Evolutionary conservation across 2,329 filamentous ascomycete genomes (phyloP), one percentile per base, ranked within the genome.

Genomic region (Colletotrichum australisinense): DNA sequence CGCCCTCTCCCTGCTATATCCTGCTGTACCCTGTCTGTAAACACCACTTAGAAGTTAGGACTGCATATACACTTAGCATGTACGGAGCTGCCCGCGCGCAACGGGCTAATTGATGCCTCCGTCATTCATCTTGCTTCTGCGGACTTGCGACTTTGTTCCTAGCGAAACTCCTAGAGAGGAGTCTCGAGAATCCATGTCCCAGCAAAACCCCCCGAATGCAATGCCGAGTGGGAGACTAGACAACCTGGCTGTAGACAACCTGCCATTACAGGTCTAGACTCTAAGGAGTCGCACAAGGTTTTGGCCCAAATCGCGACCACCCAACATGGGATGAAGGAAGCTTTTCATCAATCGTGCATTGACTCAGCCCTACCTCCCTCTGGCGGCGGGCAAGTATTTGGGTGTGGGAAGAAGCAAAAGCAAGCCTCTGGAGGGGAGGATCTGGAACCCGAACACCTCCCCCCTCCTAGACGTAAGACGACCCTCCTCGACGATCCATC

Each of bases 81-180:
- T 24, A 22, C 46, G 69, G 69, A 26, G 58, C 22, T 28, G 55
- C 35, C 55, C 55, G 55, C 55, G 67, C 70, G 60, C 67, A n/a
- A 22, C 70, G 70, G 70, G n/a, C 26, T 42, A 66, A 73, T 62
- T 70, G 60, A 73, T 64, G 14, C 32, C 68, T 57, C 70, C 70
- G 70, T 70, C 60, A 58, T 28, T 32, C 28, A 14, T n/a, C 22
- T 49, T 14, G 53, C 53, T 56, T n/a, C 19, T 49, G 19, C 19
- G 42, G 42, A 19, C 38, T 42, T 7, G 16, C 14, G 16, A 42
- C 5, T 42, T 42, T 19, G 14, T 42, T 19, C 38, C 38, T 19
- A 42, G 38, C 38, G 38, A 42, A 42, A 7, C 38, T 8, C 38
- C 38, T 19, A 42, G 38, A 42, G 38, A 42, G 38, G 38, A 42